A percentile compares a stretch with the other conserved stretches of the same genome.
These are phyloP conservation scores for Prototheca wickerhamii DNA, from an alignment of 163 green algal genomes.

Conservation along the genomic window DNA sequence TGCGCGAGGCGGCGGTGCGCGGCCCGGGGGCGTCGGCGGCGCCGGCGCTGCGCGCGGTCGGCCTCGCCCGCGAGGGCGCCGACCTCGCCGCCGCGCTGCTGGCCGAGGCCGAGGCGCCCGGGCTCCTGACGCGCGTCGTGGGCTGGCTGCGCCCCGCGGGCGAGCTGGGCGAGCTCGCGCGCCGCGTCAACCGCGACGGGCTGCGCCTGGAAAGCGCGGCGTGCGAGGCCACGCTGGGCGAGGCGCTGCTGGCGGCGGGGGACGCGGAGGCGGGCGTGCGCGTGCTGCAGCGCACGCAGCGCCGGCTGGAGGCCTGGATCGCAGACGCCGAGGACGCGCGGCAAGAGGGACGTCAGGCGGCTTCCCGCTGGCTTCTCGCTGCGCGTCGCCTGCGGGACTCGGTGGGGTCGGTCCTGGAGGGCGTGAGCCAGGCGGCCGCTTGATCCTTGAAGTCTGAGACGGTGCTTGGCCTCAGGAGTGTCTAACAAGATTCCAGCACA, in stretches of 20 bases:
- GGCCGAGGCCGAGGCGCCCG: conserved; percentile 1
- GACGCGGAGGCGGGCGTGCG: background rate
- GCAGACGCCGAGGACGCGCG: background rate
- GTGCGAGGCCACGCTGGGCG: conserved; percentile 3
- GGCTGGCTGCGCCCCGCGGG: background rate
- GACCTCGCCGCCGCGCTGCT: background rate
- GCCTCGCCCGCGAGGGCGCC: no score
- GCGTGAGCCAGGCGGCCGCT: no score
- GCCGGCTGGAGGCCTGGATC: background rate
- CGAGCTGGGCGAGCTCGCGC: background rate
- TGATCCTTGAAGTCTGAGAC: no score
- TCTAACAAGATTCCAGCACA: no score
- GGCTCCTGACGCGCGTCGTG: conserved; percentile 1
- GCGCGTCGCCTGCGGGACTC: no score
- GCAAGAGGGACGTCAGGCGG: no score
- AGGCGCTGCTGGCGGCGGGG: background rate
- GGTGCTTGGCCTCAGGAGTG: no score
- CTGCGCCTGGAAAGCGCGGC: conserved; percentile 11
- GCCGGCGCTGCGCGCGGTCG: conserved; percentile 15
- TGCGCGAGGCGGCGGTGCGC: conserved; percentile 7
- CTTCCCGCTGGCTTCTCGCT: no score
- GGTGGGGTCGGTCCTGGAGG: no score
- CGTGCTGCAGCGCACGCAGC: conserved; percentile 1
- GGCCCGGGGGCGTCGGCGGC: no score
- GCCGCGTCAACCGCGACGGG: background rate